Evolutionary conservation across 1,284 basidiomycete species (phyloP).

Genomic region (Vanrija sp.): DNA sequence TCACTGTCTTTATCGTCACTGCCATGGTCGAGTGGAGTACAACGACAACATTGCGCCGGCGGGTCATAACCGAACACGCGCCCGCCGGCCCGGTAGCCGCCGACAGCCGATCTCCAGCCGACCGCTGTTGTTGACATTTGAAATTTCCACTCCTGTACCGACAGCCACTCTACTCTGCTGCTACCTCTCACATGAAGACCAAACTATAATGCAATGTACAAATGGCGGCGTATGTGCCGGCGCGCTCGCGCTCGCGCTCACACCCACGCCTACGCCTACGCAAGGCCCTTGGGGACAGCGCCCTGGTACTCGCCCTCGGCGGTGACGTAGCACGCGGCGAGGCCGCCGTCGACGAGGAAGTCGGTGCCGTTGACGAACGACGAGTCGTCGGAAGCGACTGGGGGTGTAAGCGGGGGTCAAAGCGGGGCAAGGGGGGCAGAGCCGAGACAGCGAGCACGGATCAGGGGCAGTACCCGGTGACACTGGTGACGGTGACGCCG

Average conservation of each 20-base stretch:
- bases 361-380: constrained; percentile 70
- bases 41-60: no score
- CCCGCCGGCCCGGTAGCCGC: no score
- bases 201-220: not conserved
- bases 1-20: no score
- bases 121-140: not conserved
- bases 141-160: not conserved
- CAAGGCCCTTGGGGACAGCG: constrained; percentile 24
- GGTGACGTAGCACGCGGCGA: constrained; percentile 80
- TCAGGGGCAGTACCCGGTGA: not conserved
- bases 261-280: not conserved
- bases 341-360: constrained; percentile 88
- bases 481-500: not conserved
- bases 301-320: constrained; percentile 29
- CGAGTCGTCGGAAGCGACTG: constrained; percentile 52
- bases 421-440: not conserved
- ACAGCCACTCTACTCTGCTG: not conserved
- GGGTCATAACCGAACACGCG: no score
- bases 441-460: not conserved
- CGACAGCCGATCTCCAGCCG: not conserved
- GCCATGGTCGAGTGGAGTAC: no score
- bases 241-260: no score
- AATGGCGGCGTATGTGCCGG: not conserved
- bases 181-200: not conserved
- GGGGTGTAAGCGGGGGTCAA: not conserved